Percentiles rank a stretch among this genome's conserved stretches.
Evolutionary conservation across 768 basidiomycete species (phyloP).

Genomic region (Symmetrospora coprosmae): DNA sequence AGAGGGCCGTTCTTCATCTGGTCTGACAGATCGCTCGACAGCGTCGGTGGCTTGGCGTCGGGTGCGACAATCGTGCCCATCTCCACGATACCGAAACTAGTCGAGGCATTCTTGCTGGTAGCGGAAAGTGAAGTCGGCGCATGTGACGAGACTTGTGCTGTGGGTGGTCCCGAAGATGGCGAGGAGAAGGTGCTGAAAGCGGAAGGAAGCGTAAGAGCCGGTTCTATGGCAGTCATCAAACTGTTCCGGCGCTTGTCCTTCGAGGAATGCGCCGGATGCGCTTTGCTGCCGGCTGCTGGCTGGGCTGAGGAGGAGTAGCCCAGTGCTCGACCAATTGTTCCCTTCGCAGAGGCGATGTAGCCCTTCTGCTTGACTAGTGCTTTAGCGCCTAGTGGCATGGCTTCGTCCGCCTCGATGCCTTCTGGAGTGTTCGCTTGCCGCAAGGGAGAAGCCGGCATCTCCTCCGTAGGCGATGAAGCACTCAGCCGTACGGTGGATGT

Average conservation of each 20-base stretch:
- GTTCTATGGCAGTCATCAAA: conserved; percentile 4
- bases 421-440: too few relatives aligned
- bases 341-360: conserved; percentile 22
- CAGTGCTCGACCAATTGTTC: conserved; percentile 26
- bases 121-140: conserved; percentile 26
- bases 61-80: conserved; percentile 66
- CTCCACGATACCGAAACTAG: conserved; percentile 26
- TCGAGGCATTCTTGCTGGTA: conserved; percentile 28
- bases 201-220: background rate
- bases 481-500: too few relatives aligned
- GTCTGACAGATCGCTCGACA: conserved; percentile 37
- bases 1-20: conserved; percentile 25
- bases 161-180: conserved; percentile 5
- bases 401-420: too few relatives aligned
- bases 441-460: too few relatives aligned
- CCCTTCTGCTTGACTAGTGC: background rate
- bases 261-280: conserved; percentile 1
- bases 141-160: conserved; percentile 13
- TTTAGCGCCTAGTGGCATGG: background rate
- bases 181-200: background rate
- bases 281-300: background rate
- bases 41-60: conserved; percentile 64
- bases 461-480: too few relatives aligned
- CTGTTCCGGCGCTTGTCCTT: conserved; percentile 11
- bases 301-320: background rate